Percentiles rank a stretch among this genome's conserved stretches.
Evolutionary conservation across 306 rosid species (phyloP).

Genomic region (Acacia melanoxylon): DNA sequence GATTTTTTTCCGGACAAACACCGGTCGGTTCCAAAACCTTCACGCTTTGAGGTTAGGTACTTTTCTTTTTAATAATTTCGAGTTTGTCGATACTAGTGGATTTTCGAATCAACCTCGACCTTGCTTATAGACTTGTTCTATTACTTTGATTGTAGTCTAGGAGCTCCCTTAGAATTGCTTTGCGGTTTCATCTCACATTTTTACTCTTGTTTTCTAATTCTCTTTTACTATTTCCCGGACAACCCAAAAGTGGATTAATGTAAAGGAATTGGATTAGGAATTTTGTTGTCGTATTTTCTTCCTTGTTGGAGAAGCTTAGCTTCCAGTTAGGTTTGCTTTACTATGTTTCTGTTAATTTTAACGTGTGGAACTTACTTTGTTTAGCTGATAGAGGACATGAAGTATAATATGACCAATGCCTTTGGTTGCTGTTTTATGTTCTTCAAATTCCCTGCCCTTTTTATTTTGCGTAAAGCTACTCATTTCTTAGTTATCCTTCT

Average conservation of each 20-base stretch:
- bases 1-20: neutral
- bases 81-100: neutral
- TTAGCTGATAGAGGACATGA: conserved; percentile 13
- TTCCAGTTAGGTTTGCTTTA: neutral
- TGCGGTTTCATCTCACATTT: neutral
- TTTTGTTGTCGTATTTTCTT: neutral
- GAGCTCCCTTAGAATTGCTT: neutral
- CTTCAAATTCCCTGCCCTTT: no score
- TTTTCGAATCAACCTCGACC: neutral
- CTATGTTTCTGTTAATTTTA: neutral
- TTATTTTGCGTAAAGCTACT: no score
- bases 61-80: neutral
- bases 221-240: neutral
- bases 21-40: neutral
- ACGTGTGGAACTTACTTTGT: neutral
- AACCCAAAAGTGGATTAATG: neutral
- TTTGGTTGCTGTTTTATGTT: no score
- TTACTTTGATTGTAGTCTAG: neutral
- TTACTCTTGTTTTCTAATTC: neutral
- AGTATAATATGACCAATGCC: neutral
- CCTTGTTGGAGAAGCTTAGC: neutral
- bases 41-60: neutral
- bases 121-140: conserved; percentile 8
- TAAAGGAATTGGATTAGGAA: neutral
- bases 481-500: no score